A percentile compares a stretch with the other conserved stretches of the same genome.
Conservation (phyloP, 2,329 filamentous ascomycete species). For the Coniochaeta sp. region DNA sequence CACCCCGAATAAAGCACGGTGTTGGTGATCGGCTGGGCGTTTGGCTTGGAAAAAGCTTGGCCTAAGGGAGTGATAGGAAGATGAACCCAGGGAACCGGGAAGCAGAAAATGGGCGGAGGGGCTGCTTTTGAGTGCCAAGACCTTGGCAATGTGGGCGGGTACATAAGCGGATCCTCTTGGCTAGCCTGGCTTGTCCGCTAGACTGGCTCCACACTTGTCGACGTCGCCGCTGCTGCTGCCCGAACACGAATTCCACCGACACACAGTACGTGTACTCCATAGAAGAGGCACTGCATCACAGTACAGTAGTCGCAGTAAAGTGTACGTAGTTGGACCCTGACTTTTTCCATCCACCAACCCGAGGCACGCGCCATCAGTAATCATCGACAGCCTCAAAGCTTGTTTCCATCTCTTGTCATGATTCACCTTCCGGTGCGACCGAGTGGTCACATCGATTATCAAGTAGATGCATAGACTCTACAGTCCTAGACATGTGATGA, state of each 20-base stretch:
- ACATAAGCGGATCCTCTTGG: background rate
- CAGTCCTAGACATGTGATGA: too few relatives aligned
- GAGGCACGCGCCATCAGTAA: background rate
- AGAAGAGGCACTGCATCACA: too few relatives aligned
- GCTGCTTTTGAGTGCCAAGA: conserved; percentile 2
- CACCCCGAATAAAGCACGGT: background rate
- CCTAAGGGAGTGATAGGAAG: background rate
- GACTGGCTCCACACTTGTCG: background rate
- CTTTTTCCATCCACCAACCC: too few relatives aligned
- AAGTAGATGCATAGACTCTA: too few relatives aligned
- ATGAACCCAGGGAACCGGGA: conserved; percentile 1
- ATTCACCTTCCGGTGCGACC: too few relatives aligned
- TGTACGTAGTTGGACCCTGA: too few relatives aligned
- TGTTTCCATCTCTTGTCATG: background rate
- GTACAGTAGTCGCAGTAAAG: too few relatives aligned
- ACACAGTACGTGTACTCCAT: too few relatives aligned
- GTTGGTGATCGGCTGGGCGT: conserved; percentile 1
- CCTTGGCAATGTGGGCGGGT: background rate
- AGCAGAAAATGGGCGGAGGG: background rate
- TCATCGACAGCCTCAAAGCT: background rate
- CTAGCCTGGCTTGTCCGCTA: background rate
- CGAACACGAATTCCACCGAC: background rate
- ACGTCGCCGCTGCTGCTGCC: background rate
- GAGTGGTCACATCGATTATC: too few relatives aligned
- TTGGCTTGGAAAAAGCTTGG: conserved; percentile 3